phyloP scores from a whole-genome alignment of 257 asterid genomes.

The Paulownia fortunei region DNA sequence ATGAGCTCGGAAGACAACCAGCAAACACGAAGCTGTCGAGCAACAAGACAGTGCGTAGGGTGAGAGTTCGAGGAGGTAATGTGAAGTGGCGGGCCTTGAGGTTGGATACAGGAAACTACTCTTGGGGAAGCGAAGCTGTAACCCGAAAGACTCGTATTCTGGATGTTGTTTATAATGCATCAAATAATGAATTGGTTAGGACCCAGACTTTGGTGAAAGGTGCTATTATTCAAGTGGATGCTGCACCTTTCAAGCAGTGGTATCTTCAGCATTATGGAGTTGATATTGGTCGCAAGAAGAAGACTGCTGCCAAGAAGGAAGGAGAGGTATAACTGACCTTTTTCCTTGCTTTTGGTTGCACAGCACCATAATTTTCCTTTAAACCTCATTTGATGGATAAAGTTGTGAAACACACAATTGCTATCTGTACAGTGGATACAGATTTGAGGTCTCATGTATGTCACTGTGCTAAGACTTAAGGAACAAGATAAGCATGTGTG shows the following conservation, averaged over 20 bases:
- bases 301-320: slow-evolving; percentile 66
- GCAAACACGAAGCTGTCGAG: slow-evolving; percentile 76
- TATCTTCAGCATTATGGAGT: slow-evolving; percentile 83
- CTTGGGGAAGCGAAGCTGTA: slow-evolving; percentile 80
- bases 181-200: slow-evolving; percentile 77
- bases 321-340: slow-evolving; percentile 47
- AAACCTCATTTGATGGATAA: too few species aligned
- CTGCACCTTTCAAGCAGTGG: slow-evolving; percentile 88
- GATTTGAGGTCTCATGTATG: background rate
- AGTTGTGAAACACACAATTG: background rate
- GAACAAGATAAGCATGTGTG: background rate
- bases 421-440: background rate
- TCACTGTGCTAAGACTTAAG: background rate
- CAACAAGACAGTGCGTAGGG: slow-evolving; percentile 73
- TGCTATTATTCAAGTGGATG: slow-evolving; percentile 80
- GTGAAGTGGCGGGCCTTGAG: slow-evolving; percentile 80
- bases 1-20: slow-evolving; percentile 89
- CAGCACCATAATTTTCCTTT: background rate
- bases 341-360: background rate
- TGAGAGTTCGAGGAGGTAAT: slow-evolving; percentile 78
- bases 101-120: slow-evolving; percentile 71
- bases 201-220: slow-evolving; percentile 78
- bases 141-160: slow-evolving; percentile 70
- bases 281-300: slow-evolving; percentile 85
- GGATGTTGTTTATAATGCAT: slow-evolving; percentile 80